Evolutionary conservation across 208 protist species (phyloP).

Genomic region (Leishmania major): DNA sequence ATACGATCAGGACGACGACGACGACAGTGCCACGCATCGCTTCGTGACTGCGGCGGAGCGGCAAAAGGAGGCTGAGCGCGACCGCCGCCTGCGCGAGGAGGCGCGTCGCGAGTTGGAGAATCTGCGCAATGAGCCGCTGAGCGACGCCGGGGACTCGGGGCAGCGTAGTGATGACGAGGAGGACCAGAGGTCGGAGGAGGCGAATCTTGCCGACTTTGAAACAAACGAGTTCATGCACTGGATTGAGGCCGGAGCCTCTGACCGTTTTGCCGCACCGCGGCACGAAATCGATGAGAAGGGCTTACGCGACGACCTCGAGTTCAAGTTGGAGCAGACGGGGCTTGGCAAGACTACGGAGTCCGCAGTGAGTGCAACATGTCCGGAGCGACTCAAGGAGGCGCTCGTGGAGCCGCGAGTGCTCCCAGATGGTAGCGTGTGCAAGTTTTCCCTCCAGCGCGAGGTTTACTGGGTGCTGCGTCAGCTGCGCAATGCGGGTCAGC

Average conservation of each 20-base stretch:
- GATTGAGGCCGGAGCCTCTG: conserved; percentile 51
- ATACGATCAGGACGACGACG: conserved; percentile 12
- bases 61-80: conserved; percentile 52
- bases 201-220: conserved; percentile 34
- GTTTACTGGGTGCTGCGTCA: conserved; percentile 86
- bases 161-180: conserved; percentile 20
- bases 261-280: conserved; percentile 13
- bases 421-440: conserved; percentile 55
- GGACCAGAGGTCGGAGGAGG: conserved; percentile 22
- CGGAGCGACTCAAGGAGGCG: conserved; percentile 64
- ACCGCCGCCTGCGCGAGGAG: conserved; percentile 43
- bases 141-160: conserved; percentile 24
- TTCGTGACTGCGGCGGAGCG: conserved; percentile 68
- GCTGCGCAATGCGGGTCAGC: conserved; percentile 71
- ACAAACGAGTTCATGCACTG: conserved; percentile 74
- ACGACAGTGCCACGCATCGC: conserved; percentile 17
- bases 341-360: conserved; percentile 48
- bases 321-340: conserved; percentile 68
- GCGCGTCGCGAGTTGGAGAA: conserved; percentile 55
- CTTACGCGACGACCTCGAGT: conserved; percentile 48
- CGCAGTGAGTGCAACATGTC: conserved; percentile 50
- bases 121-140: conserved; percentile 39
- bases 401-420: conserved; percentile 46
- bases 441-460: conserved; percentile 61
- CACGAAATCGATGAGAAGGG: conserved; percentile 6